Evolutionary conservation across 768 basidiomycete species (phyloP), one percentile per base, ranked within the genome.

Genomic region (Mycena indigotica): DNA sequence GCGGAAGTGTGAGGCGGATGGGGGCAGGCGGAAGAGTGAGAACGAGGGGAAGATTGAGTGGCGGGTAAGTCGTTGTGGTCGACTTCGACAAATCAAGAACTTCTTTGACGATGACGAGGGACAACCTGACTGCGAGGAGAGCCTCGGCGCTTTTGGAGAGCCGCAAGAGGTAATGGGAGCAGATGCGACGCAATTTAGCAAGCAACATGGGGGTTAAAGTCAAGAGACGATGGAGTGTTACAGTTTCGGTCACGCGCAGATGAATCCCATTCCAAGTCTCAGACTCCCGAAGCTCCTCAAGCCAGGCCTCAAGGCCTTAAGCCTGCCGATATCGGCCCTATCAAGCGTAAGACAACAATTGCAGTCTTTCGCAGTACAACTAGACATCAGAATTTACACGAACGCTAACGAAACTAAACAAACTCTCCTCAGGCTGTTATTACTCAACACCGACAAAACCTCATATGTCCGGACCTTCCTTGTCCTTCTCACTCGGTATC

Each of bases 401-500:
- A n/a, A n/a, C n/a, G n/a, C n/a, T n/a, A n/a, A n/a, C n/a, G n/a
- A n/a, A n/a, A n/a, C n/a, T n/a, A n/a, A n/a, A n/a, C n/a, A n/a
- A n/a, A n/a, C n/a, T n/a, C n/a, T n/a, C n/a, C n/a, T n/a, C n/a
- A n/a, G n/a, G n/a, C n/a, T n/a, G n/a, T n/a, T n/a, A 35, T 35
- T 17, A 35, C 32, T 35, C 17, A 17, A 35, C 32, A 8, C 32
- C 17, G 10, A 35, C 8, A 35, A 35, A 35, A 8, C 10, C n/a
- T 44, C 41, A 49, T 28, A 64, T 76, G 53, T 73, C 72, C 16
- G 68, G 70, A 13, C 69, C 73, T 17, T 58, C 67, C 65, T 73
- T 71, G 44, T 73, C 69, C 65, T 66, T 68, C 62, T 70, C 71
- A 57, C 63, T 65, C 29, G 72, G 68, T 74, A 73, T 76, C 48